phyloP scores from a whole-genome alignment of 805 yeast species.

The Myxozyma nipponensis region DNA sequence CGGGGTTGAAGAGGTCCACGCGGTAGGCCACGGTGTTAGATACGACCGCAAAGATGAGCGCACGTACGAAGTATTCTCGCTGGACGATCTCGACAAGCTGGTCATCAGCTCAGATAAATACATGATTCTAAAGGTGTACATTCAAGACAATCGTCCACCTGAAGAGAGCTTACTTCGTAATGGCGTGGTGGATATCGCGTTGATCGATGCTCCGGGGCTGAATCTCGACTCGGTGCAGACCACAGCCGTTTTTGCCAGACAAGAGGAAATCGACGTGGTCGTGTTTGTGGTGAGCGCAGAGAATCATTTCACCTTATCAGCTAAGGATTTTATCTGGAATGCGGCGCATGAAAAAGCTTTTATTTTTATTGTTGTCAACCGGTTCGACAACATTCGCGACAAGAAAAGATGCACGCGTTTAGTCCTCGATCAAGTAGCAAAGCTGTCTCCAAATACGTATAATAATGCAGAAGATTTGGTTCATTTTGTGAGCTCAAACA shows the following conservation, averaged over 20 bases:
- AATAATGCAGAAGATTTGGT: constrained; percentile 87
- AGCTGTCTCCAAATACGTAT: constrained; percentile 83
- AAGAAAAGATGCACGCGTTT: constrained; percentile 71
- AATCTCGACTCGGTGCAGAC: constrained; percentile 92
- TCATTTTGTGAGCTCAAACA: constrained; percentile 77
- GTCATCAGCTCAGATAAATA: constrained; percentile 68
- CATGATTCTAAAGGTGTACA: constrained; percentile 71
- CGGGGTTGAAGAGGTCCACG: constrained; percentile 87
- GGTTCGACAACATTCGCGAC: constrained; percentile 80
- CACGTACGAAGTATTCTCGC: constrained; percentile 54
- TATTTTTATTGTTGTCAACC: constrained; percentile 89
- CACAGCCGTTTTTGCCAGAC: constrained; percentile 89
- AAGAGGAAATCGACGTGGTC: constrained; percentile 94
- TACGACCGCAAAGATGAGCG: constrained; percentile 58
- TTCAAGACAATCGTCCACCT: constrained; percentile 65
- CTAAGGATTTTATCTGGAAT: constrained; percentile 84
- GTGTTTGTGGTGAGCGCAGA: constrained; percentile 96
- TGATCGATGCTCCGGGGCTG: constrained; percentile 96
- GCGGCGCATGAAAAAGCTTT: constrained; percentile 89
- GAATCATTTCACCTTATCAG: constrained; percentile 90
- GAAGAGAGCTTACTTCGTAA: constrained; percentile 72
- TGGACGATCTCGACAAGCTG: constrained; percentile 60
- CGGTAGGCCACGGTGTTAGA: constrained; percentile 50
- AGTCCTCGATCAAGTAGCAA: constrained; percentile 80
- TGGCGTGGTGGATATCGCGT: constrained; percentile 85